Percentiles rank a stretch among this genome's conserved stretches.
Evolutionary conservation across 2,329 filamentous ascomycete species (phyloP).

Genomic region (Delphinella strobiligena): DNA sequence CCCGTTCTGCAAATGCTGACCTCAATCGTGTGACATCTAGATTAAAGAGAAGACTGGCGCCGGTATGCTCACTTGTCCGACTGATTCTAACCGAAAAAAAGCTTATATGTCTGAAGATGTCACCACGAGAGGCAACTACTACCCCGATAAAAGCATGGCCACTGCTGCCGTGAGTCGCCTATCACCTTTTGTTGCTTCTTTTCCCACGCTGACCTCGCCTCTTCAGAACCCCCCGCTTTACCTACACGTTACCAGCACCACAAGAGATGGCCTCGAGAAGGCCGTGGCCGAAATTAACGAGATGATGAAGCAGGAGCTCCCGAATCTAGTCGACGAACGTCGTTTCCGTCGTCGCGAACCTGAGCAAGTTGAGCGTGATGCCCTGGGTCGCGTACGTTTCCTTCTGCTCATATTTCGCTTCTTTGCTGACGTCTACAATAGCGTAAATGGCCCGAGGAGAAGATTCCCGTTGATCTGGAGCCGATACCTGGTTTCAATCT

Average conservation of each 20-base stretch:
- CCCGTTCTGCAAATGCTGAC: constrained; percentile 91
- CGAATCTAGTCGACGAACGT: constrained; percentile 87
- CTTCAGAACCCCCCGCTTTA: constrained; percentile 80
- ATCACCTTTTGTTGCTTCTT: not conserved
- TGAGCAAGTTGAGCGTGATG: constrained; percentile 75
- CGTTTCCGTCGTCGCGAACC: constrained; percentile 75
- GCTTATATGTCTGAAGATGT: constrained; percentile 76
- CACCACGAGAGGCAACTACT: constrained; percentile 92
- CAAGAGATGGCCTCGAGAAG: constrained; percentile 80
- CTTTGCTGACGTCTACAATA: constrained; percentile 27
- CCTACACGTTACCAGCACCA: constrained; percentile 87
- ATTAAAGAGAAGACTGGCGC: constrained; percentile 99
- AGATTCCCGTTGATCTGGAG: constrained; percentile 81
- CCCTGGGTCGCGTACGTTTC: constrained; percentile 66
- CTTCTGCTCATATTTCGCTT: not conserved
- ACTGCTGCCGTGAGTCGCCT: constrained; percentile 66
- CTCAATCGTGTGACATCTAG: constrained; percentile 76
- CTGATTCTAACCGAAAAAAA: constrained; percentile 36
- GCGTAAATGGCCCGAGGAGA: constrained; percentile 99
- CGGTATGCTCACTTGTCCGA: constrained; percentile 65
- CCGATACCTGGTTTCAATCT: constrained; percentile 91
- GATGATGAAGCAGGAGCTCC: constrained; percentile 89
- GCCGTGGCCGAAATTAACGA: constrained; percentile 85
- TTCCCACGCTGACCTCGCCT: constrained; percentile 2
- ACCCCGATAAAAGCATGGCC: constrained; percentile 95